These are phyloP conservation scores for Pulveroboletus sp. DNA, from an alignment of 1,284 basidiomycete genomes.

Conservation along the genomic window DNA sequence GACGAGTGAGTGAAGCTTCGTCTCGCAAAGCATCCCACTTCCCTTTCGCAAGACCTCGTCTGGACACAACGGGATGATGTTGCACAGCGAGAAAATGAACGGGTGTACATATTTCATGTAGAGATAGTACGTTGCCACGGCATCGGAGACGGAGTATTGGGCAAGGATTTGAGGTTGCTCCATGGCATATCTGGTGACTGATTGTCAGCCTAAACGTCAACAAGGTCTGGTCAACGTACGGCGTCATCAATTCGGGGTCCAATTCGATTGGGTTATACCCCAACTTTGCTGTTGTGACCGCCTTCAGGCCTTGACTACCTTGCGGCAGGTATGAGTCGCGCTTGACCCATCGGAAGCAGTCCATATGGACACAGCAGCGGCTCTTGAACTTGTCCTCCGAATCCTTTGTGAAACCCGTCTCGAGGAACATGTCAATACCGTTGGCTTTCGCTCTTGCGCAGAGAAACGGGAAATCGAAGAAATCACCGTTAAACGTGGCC, in stretches of 20 bases:
- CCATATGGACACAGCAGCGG: constrained; percentile 94
- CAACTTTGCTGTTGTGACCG: constrained; percentile 94
- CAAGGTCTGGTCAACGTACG: constrained; percentile 50
- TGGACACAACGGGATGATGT: constrained; percentile 96
- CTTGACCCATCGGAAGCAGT: constrained; percentile 99
- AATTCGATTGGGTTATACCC: constrained; percentile 98
- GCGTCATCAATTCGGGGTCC: constrained; percentile 99
- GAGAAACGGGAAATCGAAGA: constrained; percentile 99
- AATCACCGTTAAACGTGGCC: constrained; percentile 98
- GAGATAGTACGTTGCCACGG: constrained; percentile 98
- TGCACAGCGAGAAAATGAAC: constrained; percentile 99
- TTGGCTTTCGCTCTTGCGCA: constrained; percentile 83
- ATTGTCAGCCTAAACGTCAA: background rate
- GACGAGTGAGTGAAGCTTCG: constrained; percentile 32
- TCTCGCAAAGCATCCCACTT: constrained; percentile 95
- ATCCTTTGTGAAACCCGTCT: constrained; percentile 92
- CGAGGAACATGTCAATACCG: constrained; percentile 94
- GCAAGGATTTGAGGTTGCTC: constrained; percentile 95
- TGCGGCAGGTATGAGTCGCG: constrained; percentile 99
- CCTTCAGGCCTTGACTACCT: constrained; percentile 97
- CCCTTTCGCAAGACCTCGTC: constrained; percentile 98
- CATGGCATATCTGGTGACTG: constrained; percentile 77
- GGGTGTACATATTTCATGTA: constrained; percentile 99
- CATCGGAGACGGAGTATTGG: constrained; percentile 99
- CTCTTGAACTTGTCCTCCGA: constrained; percentile 95